A percentile compares a stretch with the other conserved stretches of the same genome.
Conservation (phyloP, 768 basidiomycete genomes). For the Tulasnella sp. region DNA sequence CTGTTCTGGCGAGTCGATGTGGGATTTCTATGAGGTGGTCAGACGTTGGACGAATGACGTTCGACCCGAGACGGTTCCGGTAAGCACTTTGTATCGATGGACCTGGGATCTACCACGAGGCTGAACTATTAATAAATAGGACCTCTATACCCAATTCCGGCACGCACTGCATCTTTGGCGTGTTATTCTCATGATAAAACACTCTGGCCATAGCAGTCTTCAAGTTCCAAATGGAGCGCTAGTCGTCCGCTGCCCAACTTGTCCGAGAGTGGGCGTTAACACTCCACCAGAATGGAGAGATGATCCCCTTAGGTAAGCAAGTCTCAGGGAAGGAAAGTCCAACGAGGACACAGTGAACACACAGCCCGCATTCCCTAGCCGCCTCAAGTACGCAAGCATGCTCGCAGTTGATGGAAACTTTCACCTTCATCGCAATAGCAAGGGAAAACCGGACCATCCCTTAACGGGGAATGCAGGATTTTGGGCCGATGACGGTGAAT, state of each 20-base stretch:
- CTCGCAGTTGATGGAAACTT: background rate
- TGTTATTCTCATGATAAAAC: background rate
- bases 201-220: background rate
- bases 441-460: background rate
- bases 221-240: background rate
- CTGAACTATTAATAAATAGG: background rate
- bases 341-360: no score
- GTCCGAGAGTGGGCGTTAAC: background rate
- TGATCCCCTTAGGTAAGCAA: background rate
- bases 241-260: background rate
- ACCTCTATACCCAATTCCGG: background rate
- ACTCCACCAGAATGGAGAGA: background rate
- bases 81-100: background rate
- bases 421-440: background rate
- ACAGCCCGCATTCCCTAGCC: no score
- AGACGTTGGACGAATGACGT: background rate
- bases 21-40: background rate
- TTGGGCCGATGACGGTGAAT: background rate
- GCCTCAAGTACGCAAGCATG: background rate
- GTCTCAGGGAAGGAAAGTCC: no score
- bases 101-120: no score
- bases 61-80: background rate
- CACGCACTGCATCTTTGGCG: background rate
- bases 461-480: background rate
- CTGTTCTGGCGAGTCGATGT: background rate